Conservation (phyloP, 768 basidiomycete genomes). For the Boletus edulis region DNA sequence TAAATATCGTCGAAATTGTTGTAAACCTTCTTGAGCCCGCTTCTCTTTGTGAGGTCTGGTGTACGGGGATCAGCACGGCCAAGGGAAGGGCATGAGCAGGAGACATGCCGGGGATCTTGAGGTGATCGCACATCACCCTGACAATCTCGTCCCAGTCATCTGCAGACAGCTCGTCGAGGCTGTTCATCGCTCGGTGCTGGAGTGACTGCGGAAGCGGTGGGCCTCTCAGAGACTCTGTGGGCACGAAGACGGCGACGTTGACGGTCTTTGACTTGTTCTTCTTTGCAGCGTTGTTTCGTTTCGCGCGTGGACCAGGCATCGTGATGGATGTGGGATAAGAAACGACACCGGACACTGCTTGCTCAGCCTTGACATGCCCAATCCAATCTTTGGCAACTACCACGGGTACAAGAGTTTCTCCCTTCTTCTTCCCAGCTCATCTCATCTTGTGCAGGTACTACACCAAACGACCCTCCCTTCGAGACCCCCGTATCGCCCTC, state of each 20-base stretch:
- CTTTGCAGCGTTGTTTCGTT: constrained; percentile 14
- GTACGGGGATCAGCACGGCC: constrained; percentile 1
- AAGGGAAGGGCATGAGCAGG: neutral
- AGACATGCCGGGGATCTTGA: constrained; percentile 52
- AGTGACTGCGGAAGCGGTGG: constrained; percentile 14
- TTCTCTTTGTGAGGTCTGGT: constrained; percentile 52
- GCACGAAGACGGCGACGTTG: neutral
- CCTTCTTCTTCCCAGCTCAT: too few relatives aligned
- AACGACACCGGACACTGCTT: neutral
- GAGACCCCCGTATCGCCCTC: constrained; percentile 64
- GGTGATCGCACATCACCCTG: constrained; percentile 45
- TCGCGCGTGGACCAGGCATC: constrained; percentile 29
- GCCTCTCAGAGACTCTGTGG: too few relatives aligned
- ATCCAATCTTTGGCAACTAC: constrained; percentile 63
- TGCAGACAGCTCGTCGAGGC: constrained; percentile 28
- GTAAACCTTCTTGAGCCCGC: constrained; percentile 63
- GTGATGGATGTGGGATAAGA: neutral
- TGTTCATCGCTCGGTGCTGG: constrained; percentile 7
- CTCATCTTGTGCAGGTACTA: constrained; percentile 54
- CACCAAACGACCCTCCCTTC: constrained; percentile 58
- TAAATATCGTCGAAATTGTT: constrained; percentile 54
- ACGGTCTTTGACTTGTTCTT: constrained; percentile 17
- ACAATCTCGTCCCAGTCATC: constrained; percentile 50
- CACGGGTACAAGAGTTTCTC: constrained; percentile 46
- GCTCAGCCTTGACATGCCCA: constrained; percentile 2